Conservation (phyloP, 345 rosid genomes). For the Populus davidiana region DNA sequence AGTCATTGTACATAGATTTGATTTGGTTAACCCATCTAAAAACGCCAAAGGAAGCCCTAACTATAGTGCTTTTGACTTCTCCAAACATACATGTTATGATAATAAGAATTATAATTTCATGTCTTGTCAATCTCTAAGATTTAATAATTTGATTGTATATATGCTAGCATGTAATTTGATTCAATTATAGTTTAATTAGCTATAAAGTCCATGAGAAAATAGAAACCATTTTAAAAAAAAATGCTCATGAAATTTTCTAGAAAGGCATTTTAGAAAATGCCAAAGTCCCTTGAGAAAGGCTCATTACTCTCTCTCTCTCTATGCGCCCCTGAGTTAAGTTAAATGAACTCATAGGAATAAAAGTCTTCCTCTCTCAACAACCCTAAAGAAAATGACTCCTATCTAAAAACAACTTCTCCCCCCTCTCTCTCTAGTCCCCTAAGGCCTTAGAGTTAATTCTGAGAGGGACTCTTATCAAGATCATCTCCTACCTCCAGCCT, state of each 20-base stretch:
- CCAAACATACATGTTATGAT: too few relatives aligned
- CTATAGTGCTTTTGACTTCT: too few relatives aligned
- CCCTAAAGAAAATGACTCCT: not conserved
- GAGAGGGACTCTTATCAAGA: slow-evolving; percentile 14
- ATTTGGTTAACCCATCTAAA: too few relatives aligned
- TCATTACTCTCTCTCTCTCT: too few relatives aligned
- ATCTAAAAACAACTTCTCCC: not conserved
- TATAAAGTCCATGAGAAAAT: too few relatives aligned
- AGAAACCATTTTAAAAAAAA: too few relatives aligned
- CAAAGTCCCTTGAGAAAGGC: not conserved
- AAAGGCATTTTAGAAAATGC: not conserved
- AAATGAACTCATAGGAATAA: not conserved
- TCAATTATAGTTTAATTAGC: not conserved
- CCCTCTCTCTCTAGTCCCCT: not conserved
- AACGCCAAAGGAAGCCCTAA: too few relatives aligned
- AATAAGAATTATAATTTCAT: too few relatives aligned
- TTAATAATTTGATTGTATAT: too few relatives aligned
- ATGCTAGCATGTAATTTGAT: not conserved
- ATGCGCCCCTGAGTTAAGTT: not conserved
- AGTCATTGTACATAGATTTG: too few relatives aligned
- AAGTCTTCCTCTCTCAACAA: not conserved
- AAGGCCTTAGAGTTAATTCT: not conserved
- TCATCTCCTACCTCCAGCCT: not conserved
- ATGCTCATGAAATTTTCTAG: not conserved
- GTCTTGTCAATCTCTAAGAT: too few relatives aligned